Percentiles rank a stretch among this genome's conserved stretches.
These are phyloP conservation scores for Calcarisporium arbuscula DNA, from an alignment of 2,329 filamentous ascomycete genomes.

Conservation along the genomic window DNA sequence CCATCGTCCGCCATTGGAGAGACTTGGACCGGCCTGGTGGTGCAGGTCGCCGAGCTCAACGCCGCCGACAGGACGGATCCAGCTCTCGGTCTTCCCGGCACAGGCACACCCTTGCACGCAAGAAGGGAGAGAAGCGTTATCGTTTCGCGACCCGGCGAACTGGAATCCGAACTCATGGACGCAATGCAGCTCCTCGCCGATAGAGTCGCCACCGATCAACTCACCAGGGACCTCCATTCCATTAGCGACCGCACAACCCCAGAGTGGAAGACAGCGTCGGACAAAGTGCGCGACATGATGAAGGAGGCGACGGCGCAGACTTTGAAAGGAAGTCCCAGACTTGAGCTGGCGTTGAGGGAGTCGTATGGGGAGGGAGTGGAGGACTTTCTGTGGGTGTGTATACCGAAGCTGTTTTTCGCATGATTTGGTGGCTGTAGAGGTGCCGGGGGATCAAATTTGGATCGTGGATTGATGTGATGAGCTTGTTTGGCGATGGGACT, in stretches of 20 bases:
- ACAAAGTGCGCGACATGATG: constrained; percentile 5
- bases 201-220: constrained; percentile 2
- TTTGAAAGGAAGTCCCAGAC: constrained; percentile 6
- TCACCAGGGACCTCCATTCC: constrained; percentile 1
- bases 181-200: constrained; percentile 5
- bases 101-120: not conserved
- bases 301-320: constrained; percentile 8
- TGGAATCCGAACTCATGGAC: constrained; percentile 9
- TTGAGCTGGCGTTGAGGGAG: constrained; percentile 8
- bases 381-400: constrained; percentile 12
- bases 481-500: too few relatives aligned
- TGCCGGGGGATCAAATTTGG: constrained; percentile 10
- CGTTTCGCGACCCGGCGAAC: constrained; percentile 5
- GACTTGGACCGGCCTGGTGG: constrained; percentile 6
- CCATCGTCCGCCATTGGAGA: not conserved
- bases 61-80: not conserved
- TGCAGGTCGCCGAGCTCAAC: constrained; percentile 6
- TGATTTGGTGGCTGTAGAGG: constrained; percentile 2
- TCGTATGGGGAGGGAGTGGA: constrained; percentile 10
- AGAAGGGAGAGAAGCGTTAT: constrained; percentile 8
- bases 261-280: constrained; percentile 6
- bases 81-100: not conserved
- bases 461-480: constrained; percentile 12
- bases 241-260: constrained; percentile 1
- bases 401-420: constrained; percentile 14